Percentiles rank a stretch among this genome's conserved stretches.
Evolutionary conservation across 1,139 yeast species (phyloP).

Genomic region (Pichia sp.): DNA sequence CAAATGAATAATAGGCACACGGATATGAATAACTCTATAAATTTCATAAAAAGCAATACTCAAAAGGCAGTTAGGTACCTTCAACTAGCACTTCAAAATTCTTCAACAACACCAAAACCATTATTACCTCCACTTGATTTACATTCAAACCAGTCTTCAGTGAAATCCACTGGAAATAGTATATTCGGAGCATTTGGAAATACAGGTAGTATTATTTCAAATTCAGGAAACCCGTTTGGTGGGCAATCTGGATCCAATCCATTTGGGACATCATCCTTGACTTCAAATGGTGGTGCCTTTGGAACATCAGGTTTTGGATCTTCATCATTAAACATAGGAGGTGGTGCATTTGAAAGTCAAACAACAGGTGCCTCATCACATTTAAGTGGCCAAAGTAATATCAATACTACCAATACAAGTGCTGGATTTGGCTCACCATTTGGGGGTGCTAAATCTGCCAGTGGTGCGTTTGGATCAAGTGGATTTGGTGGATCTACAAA

Average conservation of each 20-base stretch:
- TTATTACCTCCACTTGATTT: constrained; percentile 34
- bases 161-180: neutral
- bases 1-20: constrained; percentile 36
- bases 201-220: neutral
- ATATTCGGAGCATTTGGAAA: constrained; percentile 7
- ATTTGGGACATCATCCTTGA: constrained; percentile 17
- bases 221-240: constrained; percentile 17
- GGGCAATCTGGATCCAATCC: constrained; percentile 3
- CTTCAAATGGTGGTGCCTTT: constrained; percentile 4
- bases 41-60: constrained; percentile 36
- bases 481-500: constrained; percentile 4
- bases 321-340: constrained; percentile 8
- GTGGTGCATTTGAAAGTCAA: constrained; percentile 11
- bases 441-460: constrained; percentile 1
- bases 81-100: constrained; percentile 42
- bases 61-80: constrained; percentile 50
- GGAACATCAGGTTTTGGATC: constrained; percentile 17
- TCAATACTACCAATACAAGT: neutral
- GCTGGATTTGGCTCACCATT: constrained; percentile 5
- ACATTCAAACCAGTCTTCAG: neutral
- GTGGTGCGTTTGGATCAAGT: constrained; percentile 3
- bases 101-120: constrained; percentile 31
- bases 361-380: constrained; percentile 19
- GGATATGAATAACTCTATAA: constrained; percentile 44
- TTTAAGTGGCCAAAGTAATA: constrained; percentile 13